A percentile compares a stretch with the other conserved stretches of the same genome.
Conservation (phyloP, 2,329 filamentous ascomycete genomes). For the Pseudocercospora musae region DNA sequence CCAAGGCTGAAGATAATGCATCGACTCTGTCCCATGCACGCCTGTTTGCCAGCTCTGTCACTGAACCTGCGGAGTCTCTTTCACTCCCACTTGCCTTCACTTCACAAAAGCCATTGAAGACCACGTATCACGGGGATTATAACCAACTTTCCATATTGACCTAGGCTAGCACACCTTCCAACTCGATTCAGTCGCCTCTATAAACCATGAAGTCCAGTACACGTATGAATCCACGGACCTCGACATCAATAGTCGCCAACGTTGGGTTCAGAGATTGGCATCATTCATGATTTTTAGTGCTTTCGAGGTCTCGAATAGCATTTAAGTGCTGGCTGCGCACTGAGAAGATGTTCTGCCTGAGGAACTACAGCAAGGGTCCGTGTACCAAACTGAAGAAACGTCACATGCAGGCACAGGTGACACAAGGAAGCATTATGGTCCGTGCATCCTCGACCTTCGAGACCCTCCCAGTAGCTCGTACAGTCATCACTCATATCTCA, state of each 20-base stretch:
- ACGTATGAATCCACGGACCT: not conserved
- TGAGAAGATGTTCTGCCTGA: not conserved
- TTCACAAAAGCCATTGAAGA: not conserved
- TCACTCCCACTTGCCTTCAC: not conserved
- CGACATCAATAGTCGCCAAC: not conserved
- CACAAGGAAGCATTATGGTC: not conserved
- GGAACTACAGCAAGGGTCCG: not conserved
- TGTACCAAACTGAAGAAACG: not conserved
- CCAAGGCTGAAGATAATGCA: not conserved
- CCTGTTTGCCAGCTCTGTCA: not conserved
- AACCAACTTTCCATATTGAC: not conserved
- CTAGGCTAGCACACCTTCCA: not conserved
- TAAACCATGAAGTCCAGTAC: not conserved
- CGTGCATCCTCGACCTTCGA: not conserved
- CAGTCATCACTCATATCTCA: not conserved
- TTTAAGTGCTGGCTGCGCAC: not conserved
- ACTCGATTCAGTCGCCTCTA: not conserved
- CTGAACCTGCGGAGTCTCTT: not conserved
- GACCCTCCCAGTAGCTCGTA: not conserved
- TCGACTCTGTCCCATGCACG: not conserved
- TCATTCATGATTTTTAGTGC: not conserved
- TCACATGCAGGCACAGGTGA: not conserved
- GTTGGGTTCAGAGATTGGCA: not conserved
- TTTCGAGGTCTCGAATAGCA: not conserved
- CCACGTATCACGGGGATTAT: not conserved